Conservation (phyloP, 768 basidiomycete species). For the Trametes villosa region DNA sequence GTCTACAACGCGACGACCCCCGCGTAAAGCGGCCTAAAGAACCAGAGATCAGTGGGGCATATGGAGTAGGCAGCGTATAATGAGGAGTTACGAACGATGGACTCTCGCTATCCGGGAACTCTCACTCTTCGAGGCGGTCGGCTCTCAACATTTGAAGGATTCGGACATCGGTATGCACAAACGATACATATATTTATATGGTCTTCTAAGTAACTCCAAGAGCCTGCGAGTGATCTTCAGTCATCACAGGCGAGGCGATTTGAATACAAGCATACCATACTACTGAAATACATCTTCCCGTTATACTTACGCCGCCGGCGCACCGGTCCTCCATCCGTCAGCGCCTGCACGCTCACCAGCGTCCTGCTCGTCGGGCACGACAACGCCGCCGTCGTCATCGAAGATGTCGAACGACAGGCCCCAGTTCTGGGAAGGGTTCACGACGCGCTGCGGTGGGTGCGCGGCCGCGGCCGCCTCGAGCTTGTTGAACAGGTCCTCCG, state of each 20-base stretch:
- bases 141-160: no score
- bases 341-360: constrained; percentile 2
- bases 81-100: no score
- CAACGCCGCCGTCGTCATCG: constrained; percentile 42
- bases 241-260: no score
- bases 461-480: constrained; percentile 56
- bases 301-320: neutral
- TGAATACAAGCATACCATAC: no score
- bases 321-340: constrained; percentile 1
- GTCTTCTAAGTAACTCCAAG: no score
- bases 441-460: constrained; percentile 57
- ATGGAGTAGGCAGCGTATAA: no score
- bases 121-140: no score
- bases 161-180: no score
- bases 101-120: no score
- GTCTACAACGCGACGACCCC: constrained; percentile 32
- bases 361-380: constrained; percentile 15
- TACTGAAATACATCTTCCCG: no score
- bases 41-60: neutral
- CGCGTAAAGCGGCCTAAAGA: neutral
- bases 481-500: constrained; percentile 44
- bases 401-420: constrained; percentile 67
- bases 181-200: no score
- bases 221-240: no score
- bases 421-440: constrained; percentile 66